Evolutionary conservation across 139 green algal species (phyloP).

Genomic region (Chlamydomonas schloesseri): DNA sequence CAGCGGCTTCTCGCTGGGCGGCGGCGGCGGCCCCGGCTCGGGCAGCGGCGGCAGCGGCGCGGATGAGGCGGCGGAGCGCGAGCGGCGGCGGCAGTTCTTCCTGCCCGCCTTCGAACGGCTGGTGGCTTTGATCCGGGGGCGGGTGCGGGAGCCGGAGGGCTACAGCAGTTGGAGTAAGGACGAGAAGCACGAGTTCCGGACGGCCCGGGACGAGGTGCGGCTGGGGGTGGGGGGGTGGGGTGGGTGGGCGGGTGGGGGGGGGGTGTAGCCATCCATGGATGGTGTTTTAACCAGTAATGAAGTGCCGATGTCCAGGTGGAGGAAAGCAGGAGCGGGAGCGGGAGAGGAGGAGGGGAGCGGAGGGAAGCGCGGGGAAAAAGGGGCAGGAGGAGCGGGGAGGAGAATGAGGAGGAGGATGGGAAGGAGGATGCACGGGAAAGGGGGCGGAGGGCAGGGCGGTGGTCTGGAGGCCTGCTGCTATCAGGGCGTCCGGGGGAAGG

Average conservation of each 20-base stretch:
- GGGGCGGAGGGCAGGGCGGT: too few species aligned
- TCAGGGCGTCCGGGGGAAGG: too few species aligned
- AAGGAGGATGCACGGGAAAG: too few species aligned
- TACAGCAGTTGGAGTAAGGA: constrained; percentile 66
- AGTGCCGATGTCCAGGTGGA: too few species aligned
- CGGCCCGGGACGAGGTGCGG: constrained; percentile 57
- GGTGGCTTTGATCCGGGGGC: constrained; percentile 70
- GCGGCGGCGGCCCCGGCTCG: not conserved
- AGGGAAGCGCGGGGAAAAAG: too few species aligned
- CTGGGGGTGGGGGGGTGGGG: not conserved
- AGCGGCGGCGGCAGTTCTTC: constrained; percentile 73
- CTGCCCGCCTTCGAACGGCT: constrained; percentile 80
- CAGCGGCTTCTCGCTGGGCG: constrained; percentile 20
- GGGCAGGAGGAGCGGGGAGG: too few species aligned
- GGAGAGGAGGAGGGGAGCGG: too few species aligned
- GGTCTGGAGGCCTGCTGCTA: too few species aligned
- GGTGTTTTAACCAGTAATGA: too few species aligned
- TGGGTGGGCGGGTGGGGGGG: not conserved
- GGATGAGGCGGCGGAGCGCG: constrained; percentile 50
- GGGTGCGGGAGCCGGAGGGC: constrained; percentile 48
- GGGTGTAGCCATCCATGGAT: not conserved
- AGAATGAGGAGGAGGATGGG: too few species aligned
- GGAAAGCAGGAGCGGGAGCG: too few species aligned
- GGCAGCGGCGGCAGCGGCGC: not conserved
- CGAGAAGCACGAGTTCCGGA: constrained; percentile 80